Base-by-base conservation (phyloP, 352 stramenopile species). In the Pythium volutum region DNA sequence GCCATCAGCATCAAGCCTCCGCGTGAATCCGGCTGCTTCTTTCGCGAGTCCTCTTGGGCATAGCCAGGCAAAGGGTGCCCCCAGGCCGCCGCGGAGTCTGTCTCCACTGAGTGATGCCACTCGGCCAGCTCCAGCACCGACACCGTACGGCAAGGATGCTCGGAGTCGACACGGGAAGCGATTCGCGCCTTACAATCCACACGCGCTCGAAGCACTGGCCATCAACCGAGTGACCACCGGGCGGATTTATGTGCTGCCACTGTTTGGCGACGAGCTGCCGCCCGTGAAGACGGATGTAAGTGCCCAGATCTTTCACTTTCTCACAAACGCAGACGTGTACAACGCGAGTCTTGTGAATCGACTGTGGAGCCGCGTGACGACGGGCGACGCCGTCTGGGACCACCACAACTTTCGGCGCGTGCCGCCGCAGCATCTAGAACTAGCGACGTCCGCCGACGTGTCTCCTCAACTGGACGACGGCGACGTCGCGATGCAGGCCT, bases 331-430 rank as follows among this genome's bases (percentile, higher is more conserved):
- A 0, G 86, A 93, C 27, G 46, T 95, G 42, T 89, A 95, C 67
- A 93, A 93, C 58, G 82, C 83, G 10, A 93, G 82, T 38, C 73
- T 95, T n/a, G 84, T 95, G 59, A 92, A 73, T 61, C 83, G 76
- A 26, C 64, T 95, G 20, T 95, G 86, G 86, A 95, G 79, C 47
- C 75, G 89, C 29, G 71, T 95, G 59, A 73, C 86, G 15, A 74
- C 91, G 11, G 78, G 81, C 12, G 78, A 89, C 26, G 75, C 65
- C 0, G 79, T 93, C 2, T 93, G 86, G 86, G 82, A 95, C 47
- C 76, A 92, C 49, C 67, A 75, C n/a, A 90, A 91, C 62, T 90
- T 91, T 34, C 41, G 62, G 72, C 25, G 61, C 56, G 4, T 71
- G 57, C 2, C 46, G 0, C 18, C 9, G 9, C 39, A 49, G 26